Base-by-base conservation (phyloP, 176 grass and related monocot genomes). In the Avena atlantica region DNA sequence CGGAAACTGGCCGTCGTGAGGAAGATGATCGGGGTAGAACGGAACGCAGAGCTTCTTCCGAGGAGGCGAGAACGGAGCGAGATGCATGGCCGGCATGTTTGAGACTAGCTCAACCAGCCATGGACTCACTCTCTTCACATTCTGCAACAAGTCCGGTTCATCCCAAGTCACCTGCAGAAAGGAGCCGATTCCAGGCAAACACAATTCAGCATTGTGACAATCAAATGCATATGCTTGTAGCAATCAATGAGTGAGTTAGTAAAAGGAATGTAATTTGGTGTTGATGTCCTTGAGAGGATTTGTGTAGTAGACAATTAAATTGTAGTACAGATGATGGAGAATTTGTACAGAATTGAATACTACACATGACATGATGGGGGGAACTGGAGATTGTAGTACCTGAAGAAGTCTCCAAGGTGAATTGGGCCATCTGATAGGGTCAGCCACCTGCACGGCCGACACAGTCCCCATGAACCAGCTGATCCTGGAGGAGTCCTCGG, bases 401-500 rank as follows among this genome's bases (percentile, higher is more conserved):
- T 95, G 93, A 89, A 97, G 92, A 42, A 97, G 89, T 78, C 93
- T 97, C 95, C 95, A 97, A 52, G 95, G 93, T 65, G 95, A 97
- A 87, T 90, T 90, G 62, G 95, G 93, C 95, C 95, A 97, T 78
- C 93, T 44, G 49, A 93, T 58, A 45, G 93, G 91, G 55, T 97
- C 95, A 36, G 91, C 91, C 15, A 95, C 95, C 78, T 97, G 92
- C 57, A 97, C 91, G 44, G 91, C 89, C 5, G 92, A 93, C 42
- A 97, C 68, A 1, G 93, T 97, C 47, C 95, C 95, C 93, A 97
- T 97, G 93, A 97, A 97, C 95, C 95, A 97, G 88, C 95, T 97
- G 88, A 97, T 95, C 87, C 95, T 87, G 0, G 92, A 93, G 11
- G 89, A 97, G 86, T 97, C 95, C 89, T 97, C 95, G 24, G 95